Evolutionary conservation across 2,329 filamentous ascomycete genomes (phyloP).

Genomic region (Pseudogymnoascus sp.): DNA sequence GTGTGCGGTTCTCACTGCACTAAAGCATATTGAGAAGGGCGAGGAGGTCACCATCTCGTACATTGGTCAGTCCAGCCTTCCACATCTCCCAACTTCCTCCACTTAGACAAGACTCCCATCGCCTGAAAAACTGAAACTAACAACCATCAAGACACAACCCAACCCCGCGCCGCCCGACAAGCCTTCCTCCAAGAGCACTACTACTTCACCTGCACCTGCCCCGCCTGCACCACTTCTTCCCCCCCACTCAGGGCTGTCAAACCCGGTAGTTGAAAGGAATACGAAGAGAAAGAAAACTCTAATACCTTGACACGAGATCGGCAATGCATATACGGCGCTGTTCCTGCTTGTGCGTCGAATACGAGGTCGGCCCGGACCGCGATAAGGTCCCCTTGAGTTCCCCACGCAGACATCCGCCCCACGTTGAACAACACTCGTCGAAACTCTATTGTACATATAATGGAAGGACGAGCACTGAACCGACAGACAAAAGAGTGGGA

Average conservation of each 20-base stretch:
- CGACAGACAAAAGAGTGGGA: too few relatives aligned
- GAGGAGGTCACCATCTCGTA: slow-evolving; percentile 10
- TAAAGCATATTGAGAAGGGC: neutral
- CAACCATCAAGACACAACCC: slow-evolving; percentile 30
- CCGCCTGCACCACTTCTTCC: slow-evolving; percentile 25
- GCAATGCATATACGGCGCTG: neutral
- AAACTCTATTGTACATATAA: neutral
- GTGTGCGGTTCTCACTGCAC: neutral
- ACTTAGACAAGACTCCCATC: neutral
- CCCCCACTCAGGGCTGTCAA: neutral
- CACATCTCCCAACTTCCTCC: neutral
- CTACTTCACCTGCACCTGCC: slow-evolving; percentile 35
- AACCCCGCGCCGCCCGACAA: slow-evolving; percentile 26
- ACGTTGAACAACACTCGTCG: neutral
- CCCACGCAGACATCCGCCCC: neutral
- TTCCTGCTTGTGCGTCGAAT: neutral
- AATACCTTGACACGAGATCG: neutral
- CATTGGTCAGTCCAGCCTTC: neutral
- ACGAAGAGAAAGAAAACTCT: neutral
- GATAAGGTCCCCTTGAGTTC: neutral
- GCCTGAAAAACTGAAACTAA: neutral
- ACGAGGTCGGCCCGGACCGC: neutral
- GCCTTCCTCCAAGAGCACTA: slow-evolving; percentile 28
- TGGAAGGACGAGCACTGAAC: neutral
- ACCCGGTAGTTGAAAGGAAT: neutral